Evolutionary conservation across 75 land plant genomes (phyloP).

Genomic region (Cupressus sempervirens): DNA sequence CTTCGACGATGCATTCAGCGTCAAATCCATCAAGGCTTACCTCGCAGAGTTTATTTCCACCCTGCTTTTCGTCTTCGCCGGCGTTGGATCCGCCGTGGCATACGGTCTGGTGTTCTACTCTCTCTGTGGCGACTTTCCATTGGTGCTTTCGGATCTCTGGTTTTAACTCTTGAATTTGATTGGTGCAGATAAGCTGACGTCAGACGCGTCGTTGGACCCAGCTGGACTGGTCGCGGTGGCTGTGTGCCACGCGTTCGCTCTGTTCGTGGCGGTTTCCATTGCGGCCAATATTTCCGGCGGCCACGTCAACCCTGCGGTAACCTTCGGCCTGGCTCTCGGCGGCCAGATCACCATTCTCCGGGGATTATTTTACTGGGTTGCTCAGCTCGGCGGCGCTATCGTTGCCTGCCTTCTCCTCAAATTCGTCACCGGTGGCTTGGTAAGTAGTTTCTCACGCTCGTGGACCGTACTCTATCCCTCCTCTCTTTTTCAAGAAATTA

Average conservation of each 20-base stretch:
- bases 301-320: not conserved
- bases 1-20: conserved; percentile 40
- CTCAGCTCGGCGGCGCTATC: conserved; percentile 11
- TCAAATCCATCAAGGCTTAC: conserved; percentile 43
- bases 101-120: conserved; percentile 18
- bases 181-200: conserved; percentile 46
- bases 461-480: not conserved
- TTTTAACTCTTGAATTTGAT: not conserved
- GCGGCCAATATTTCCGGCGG: conserved; percentile 38
- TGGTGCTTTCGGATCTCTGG: not conserved
- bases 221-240: conserved; percentile 58
- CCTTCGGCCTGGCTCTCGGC: conserved; percentile 13
- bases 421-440: conserved; percentile 3
- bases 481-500: not conserved
- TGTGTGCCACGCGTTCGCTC: conserved; percentile 52
- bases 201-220: conserved; percentile 32
- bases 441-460: not conserved
- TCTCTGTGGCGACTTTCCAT: not conserved
- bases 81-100: conserved; percentile 54
- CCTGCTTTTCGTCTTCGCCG: conserved; percentile 57
- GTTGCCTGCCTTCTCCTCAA: conserved; percentile 15
- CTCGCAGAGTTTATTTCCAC: conserved; percentile 68
- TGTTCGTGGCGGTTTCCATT: conserved; percentile 31
- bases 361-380: conserved; percentile 9
- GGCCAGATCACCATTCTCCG: conserved; percentile 14